Percentiles rank a stretch among this genome's conserved stretches.
Conservation (phyloP, 139 green algal genomes). For the Closterium sp. region DNA sequence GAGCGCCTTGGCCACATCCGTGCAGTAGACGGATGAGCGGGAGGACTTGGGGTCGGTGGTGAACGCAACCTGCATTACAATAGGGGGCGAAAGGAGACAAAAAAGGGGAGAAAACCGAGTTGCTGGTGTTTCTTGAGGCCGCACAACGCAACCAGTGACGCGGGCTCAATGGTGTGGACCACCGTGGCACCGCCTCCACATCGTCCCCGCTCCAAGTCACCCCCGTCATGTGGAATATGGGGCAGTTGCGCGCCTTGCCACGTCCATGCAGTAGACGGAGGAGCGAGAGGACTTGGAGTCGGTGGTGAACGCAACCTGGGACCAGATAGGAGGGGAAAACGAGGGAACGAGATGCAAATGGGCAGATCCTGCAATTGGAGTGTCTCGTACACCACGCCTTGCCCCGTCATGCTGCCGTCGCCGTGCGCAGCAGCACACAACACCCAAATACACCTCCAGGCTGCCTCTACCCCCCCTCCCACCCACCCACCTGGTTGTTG, state of each 20-base stretch:
- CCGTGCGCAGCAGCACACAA: constrained; percentile 90
- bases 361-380: constrained; percentile 89
- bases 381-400: constrained; percentile 97
- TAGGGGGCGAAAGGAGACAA: constrained; percentile 74
- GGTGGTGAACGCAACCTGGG: constrained; percentile 67
- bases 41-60: constrained; percentile 82
- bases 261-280: constrained; percentile 90
- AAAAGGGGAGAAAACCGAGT: constrained; percentile 85
- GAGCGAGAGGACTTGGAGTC: constrained; percentile 79
- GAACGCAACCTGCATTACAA: no score
- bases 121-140: no score
- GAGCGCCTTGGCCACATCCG: constrained; percentile 93
- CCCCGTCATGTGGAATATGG: constrained; percentile 99
- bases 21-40: constrained; percentile 78
- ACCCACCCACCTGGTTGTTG: constrained; percentile 83
- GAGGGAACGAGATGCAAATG: constrained; percentile 91
- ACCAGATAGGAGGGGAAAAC: constrained; percentile 96
- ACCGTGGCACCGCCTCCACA: no score
- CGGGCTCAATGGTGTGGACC: no score
- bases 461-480: no score
- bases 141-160: no score
- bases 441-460: constrained; percentile 61
- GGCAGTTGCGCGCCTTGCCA: constrained; percentile 91
- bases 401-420: constrained; percentile 89
- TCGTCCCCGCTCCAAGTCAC: no score